Evolutionary conservation across 345 rosid species (phyloP).

Genomic region (Passiflora organensis): DNA sequence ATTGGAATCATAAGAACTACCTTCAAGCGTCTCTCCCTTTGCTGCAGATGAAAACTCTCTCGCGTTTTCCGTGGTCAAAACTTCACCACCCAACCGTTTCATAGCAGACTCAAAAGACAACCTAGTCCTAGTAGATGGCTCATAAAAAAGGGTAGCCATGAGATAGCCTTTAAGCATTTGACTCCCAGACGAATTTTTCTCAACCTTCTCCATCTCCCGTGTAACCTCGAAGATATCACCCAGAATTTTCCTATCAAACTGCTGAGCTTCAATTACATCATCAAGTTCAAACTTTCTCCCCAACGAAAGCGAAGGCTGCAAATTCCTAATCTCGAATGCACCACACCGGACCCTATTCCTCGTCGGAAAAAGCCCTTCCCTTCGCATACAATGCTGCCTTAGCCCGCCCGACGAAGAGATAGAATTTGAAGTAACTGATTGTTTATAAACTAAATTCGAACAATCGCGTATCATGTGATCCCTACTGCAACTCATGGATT

Average conservation of each 20-base stretch:
- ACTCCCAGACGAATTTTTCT: conserved; percentile 66
- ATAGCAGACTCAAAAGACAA: conserved; percentile 97
- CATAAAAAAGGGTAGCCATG: conserved; percentile 94
- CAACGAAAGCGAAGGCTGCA: conserved; percentile 4
- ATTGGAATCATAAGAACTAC: conserved; percentile 21
- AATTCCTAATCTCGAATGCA: conserved; percentile 33
- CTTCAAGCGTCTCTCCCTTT: conserved; percentile 98
- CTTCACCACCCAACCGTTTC: conserved; percentile 95
- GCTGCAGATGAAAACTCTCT: conserved; percentile 93
- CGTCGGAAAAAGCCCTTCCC: conserved; percentile 1
- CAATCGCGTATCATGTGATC: conserved; percentile 12
- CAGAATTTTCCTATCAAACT: conserved; percentile 76
- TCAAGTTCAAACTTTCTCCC: conserved; percentile 71
- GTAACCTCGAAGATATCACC: conserved; percentile 76
- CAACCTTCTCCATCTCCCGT: conserved; percentile 75
- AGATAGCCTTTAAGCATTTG: conserved; percentile 76
- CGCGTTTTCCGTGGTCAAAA: conserved; percentile 91
- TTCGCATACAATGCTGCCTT: conserved; percentile 8
- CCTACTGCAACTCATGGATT: conserved; percentile 12
- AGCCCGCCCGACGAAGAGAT: conserved; percentile 16
- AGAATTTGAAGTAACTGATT: conserved; percentile 15
- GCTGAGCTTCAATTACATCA: conserved; percentile 91
- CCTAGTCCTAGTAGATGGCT: conserved; percentile 96
- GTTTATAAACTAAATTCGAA: conserved; percentile 11
- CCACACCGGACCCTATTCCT: conserved; percentile 29